Percentiles rank a stretch among this genome's conserved stretches.
Conservation (phyloP, 345 rosid species). For the Excoecaria agallocha region DNA sequence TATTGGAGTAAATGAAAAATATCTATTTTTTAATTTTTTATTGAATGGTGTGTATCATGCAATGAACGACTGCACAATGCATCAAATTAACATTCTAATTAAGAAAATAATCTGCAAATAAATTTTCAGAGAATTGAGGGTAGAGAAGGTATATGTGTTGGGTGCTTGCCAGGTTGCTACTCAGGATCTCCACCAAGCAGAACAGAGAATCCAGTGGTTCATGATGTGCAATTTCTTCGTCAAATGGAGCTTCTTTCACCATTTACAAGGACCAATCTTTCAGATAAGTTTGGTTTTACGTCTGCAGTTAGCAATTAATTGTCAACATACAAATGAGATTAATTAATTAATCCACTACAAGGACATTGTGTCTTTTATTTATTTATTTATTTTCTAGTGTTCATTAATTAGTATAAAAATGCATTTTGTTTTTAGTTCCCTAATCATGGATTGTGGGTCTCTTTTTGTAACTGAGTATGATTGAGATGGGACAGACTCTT, state of each 20-base stretch:
- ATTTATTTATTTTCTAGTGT: too few species aligned
- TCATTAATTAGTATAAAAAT: too few species aligned
- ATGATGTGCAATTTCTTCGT: constrained; percentile 61
- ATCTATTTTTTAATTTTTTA: too few species aligned
- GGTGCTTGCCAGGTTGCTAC: constrained; percentile 44
- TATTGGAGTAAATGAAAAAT: too few species aligned
- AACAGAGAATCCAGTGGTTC: constrained; percentile 66
- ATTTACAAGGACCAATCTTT: constrained; percentile 50
- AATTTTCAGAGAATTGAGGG: constrained; percentile 21
- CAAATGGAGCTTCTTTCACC: constrained; percentile 66
- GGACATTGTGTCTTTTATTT: background rate
- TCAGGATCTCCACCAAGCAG: constrained; percentile 82
- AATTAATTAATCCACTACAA: too few species aligned
- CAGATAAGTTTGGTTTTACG: constrained; percentile 38
- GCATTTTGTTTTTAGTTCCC: background rate
- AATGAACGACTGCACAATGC: too few species aligned
- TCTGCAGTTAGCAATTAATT: constrained; percentile 13
- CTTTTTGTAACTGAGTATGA: constrained; percentile 1
- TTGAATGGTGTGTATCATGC: too few species aligned
- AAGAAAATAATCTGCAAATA: too few species aligned
- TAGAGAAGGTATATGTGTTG: constrained; percentile 34
- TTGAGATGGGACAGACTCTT: background rate
- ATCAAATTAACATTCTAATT: too few species aligned
- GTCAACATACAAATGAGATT: too few species aligned
- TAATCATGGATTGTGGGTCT: background rate